These are phyloP conservation scores for Bauhinia variegata DNA, from an alignment of 306 rosid species.

Conservation along the genomic window DNA sequence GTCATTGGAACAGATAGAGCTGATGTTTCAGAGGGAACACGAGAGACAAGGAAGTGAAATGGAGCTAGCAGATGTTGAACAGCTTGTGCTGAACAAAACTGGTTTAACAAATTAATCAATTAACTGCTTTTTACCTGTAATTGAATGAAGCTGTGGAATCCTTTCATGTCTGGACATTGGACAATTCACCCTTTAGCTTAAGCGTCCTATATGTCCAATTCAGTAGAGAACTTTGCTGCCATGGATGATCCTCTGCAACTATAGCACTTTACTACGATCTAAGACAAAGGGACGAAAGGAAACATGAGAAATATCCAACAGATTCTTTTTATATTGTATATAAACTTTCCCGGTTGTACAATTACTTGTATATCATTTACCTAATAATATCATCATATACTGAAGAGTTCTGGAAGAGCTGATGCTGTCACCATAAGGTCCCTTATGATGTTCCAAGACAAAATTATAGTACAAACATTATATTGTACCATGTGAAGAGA, in stretches of 20 bases:
- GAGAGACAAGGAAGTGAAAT: conserved; percentile 53
- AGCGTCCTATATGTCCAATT: conserved; percentile 24
- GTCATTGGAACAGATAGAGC: conserved; percentile 88
- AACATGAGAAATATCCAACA: background rate
- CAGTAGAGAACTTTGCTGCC: conserved; percentile 31
- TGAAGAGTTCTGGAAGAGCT: conserved; percentile 28
- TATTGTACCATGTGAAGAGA: conserved; percentile 28
- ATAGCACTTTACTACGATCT: conserved; percentile 16
- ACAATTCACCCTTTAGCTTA: conserved; percentile 10
- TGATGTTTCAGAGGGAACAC: conserved; percentile 65
- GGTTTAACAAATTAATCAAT: conserved; percentile 38
- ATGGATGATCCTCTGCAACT: conserved; percentile 30
- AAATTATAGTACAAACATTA: conserved; percentile 19
- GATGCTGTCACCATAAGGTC: conserved; percentile 32
- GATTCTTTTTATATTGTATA: conserved; percentile 24
- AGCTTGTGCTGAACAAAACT: conserved; percentile 73
- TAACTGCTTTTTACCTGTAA: conserved; percentile 20
- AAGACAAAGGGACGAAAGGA: conserved; percentile 30
- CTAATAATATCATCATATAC: conserved; percentile 42
- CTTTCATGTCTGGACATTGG: conserved; percentile 13
- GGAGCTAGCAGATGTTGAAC: conserved; percentile 85
- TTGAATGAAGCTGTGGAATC: conserved; percentile 17
- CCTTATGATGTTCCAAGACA: conserved; percentile 33
- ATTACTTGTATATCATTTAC: conserved; percentile 18
- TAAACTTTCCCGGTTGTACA: conserved; percentile 25